phyloP scores from a whole-genome alignment of 345 rosid genomes.

The Camelina laxa region DNA sequence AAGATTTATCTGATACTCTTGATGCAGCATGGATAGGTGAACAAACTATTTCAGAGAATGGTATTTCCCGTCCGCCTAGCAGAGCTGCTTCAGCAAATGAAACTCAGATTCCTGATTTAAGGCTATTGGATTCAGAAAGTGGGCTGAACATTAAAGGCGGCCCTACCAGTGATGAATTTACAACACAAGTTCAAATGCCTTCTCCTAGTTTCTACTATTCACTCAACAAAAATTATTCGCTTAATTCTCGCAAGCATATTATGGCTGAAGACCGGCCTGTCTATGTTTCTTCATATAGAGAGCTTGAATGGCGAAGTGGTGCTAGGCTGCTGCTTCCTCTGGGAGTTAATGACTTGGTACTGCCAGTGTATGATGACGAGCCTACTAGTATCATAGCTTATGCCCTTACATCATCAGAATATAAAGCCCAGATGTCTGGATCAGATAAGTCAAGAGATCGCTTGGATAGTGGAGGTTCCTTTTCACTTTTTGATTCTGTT shows the following conservation, averaged over 20 bases:
- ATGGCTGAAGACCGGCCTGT: slow-evolving; percentile 65
- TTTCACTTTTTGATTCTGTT: slow-evolving; percentile 62
- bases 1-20: slow-evolving; percentile 71
- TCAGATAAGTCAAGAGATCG: slow-evolving; percentile 62
- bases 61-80: slow-evolving; percentile 52
- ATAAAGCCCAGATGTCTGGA: slow-evolving; percentile 67
- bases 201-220: slow-evolving; percentile 55
- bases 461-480: slow-evolving; percentile 51
- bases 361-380: slow-evolving; percentile 93
- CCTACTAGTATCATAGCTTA: slow-evolving; percentile 91
- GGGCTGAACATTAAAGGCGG: slow-evolving; percentile 37
- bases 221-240: slow-evolving; percentile 48
- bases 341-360: slow-evolving; percentile 67
- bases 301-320: slow-evolving; percentile 69
- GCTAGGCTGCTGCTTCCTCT: slow-evolving; percentile 78
- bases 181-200: slow-evolving; percentile 49
- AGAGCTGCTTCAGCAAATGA: slow-evolving; percentile 44
- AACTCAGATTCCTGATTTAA: slow-evolving; percentile 41
- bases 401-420: slow-evolving; percentile 75
- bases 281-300: slow-evolving; percentile 66
- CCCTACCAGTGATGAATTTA: slow-evolving; percentile 33
- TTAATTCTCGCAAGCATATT: slow-evolving; percentile 57
- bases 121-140: slow-evolving; percentile 35
- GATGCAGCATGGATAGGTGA: slow-evolving; percentile 82
- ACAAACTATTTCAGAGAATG: slow-evolving; percentile 62